These are phyloP conservation scores for Rhodotorula taiwanensis DNA, from an alignment of 768 basidiomycete genomes.

Conservation along the genomic window DNA sequence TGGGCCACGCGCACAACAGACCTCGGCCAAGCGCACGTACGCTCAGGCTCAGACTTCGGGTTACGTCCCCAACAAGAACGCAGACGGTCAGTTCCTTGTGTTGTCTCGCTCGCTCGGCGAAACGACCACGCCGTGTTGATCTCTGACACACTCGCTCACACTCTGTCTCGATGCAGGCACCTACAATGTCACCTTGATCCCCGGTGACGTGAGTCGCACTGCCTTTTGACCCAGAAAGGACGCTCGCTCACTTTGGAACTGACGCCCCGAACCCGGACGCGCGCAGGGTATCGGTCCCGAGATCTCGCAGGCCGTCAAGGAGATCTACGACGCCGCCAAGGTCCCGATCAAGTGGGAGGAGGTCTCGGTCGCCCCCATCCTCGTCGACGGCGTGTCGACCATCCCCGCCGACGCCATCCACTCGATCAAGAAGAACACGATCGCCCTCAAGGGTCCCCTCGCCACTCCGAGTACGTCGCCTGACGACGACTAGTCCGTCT, in stretches of 20 bases:
- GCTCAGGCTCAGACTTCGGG: slow-evolving; percentile 3
- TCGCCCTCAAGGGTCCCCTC: slow-evolving; percentile 94
- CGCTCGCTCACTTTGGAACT: neutral
- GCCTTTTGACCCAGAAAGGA: too few species aligned
- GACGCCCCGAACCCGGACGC: slow-evolving; percentile 9
- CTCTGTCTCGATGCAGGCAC: neutral
- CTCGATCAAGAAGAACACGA: slow-evolving; percentile 92
- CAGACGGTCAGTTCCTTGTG: slow-evolving; percentile 7
- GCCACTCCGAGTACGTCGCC: slow-evolving; percentile 70
- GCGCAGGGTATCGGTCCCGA: slow-evolving; percentile 89
- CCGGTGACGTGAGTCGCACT: slow-evolving; percentile 67
- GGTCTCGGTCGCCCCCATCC: slow-evolving; percentile 87
- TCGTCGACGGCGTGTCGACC: slow-evolving; percentile 91
- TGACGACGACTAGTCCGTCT: too few species aligned
- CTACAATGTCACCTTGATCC: slow-evolving; percentile 68
- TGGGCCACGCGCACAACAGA: neutral
- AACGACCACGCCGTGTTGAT: too few species aligned
- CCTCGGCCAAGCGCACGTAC: slow-evolving; percentile 11
- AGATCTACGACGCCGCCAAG: slow-evolving; percentile 81
- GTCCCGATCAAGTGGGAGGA: slow-evolving; percentile 99
- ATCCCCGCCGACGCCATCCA: slow-evolving; percentile 87
- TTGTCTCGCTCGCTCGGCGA: too few species aligned
- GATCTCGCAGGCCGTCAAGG: slow-evolving; percentile 91
- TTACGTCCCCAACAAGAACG: slow-evolving; percentile 21
- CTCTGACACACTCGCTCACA: neutral